phyloP scores from a whole-genome alignment of 208 protist genomes.

The Herpetomonas muscarum region DNA sequence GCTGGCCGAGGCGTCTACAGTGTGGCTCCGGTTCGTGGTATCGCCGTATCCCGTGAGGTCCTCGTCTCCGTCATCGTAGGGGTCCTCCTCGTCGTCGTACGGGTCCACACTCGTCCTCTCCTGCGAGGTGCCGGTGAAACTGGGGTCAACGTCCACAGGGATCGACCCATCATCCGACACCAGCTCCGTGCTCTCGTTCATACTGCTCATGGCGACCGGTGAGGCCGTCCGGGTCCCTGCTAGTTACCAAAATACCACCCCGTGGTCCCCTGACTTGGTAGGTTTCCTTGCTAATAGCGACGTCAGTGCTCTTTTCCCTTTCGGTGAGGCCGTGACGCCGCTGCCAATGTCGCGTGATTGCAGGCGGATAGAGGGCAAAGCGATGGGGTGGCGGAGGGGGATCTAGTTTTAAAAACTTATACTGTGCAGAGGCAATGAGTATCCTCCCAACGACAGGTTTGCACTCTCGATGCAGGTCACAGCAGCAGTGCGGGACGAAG shows the following conservation, averaged over 20 bases:
- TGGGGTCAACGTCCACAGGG: constrained; percentile 29
- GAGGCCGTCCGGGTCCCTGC: neutral
- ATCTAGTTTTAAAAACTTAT: no score
- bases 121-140: constrained; percentile 33
- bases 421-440: no score
- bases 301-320: no score
- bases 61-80: constrained; percentile 4
- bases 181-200: constrained; percentile 48
- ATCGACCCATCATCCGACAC: constrained; percentile 53
- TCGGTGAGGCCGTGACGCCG: no score
- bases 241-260: neutral
- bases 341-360: no score
- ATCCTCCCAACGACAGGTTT: no score
- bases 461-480: no score
- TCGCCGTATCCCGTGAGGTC: neutral
- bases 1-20: neutral
- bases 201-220: constrained; percentile 47
- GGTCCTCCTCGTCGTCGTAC: constrained; percentile 8
- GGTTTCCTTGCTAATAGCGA: neutral
- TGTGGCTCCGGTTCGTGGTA: constrained; percentile 2
- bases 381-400: no score
- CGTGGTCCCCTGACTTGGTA: neutral
- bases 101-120: constrained; percentile 19
- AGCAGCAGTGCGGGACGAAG: no score
- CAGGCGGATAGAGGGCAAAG: no score